These are phyloP conservation scores for Zizania latifolia DNA, from an alignment of 176 grass and related monocot genomes.

Conservation along the genomic window DNA sequence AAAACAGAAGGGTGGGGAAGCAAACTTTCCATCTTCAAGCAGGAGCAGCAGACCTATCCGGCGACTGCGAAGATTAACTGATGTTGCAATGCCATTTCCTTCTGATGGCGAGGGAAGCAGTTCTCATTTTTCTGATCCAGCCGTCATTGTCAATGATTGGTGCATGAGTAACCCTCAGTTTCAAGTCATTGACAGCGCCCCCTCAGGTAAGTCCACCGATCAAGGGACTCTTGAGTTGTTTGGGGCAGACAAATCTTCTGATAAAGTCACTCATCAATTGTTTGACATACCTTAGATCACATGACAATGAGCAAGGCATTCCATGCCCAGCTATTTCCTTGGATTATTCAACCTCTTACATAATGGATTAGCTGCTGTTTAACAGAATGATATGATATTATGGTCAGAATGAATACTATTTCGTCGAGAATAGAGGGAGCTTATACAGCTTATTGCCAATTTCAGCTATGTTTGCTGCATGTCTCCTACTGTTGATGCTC, in stretches of 20 bases:
- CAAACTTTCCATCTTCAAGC: conserved; percentile 40
- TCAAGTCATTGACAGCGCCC: conserved; percentile 11
- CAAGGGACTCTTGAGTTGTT: conserved; percentile 35
- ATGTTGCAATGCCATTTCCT: conserved; percentile 25
- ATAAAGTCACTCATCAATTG: conserved; percentile 42
- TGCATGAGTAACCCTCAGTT: conserved; percentile 28
- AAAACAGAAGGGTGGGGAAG: conserved; percentile 48
- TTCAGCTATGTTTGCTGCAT: conserved; percentile 26
- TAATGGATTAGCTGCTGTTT: too few species aligned
- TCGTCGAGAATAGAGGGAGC: conserved; percentile 16
- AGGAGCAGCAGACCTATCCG: conserved; percentile 51
- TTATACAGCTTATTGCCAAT: conserved; percentile 27
- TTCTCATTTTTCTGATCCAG: conserved; percentile 31
- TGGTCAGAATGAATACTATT: conserved; percentile 16
- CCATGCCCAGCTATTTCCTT: conserved; percentile 10
- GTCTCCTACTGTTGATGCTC: not conserved
- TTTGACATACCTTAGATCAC: conserved; percentile 39
- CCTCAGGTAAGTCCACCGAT: conserved; percentile 33
- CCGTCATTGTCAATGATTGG: conserved; percentile 27
- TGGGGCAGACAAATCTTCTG: conserved; percentile 34
- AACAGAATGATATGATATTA: too few species aligned
- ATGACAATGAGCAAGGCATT: conserved; percentile 16
- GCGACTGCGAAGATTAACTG: conserved; percentile 37
- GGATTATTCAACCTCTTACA: conserved; percentile 13
- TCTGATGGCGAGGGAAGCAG: conserved; percentile 20